phyloP scores from a whole-genome alignment of 2,329 filamentous ascomycete species.

The Alternaria solani region DNA sequence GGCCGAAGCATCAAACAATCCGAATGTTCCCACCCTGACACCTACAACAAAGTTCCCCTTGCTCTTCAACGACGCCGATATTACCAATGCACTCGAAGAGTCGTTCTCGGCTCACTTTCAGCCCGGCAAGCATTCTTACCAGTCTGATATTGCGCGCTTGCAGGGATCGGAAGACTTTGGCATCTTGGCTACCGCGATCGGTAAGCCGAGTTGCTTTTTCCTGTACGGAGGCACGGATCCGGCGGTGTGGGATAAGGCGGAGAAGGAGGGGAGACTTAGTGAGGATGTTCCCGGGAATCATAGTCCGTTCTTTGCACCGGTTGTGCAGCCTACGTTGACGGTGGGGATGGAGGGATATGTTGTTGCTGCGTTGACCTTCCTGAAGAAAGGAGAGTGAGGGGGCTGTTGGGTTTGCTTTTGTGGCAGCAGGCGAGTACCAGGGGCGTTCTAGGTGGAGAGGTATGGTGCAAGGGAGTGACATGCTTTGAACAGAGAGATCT shows the following conservation, averaged over 20 bases:
- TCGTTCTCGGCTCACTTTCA: constrained; percentile 59
- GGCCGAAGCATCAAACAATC: constrained; percentile 58
- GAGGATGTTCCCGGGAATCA: constrained; percentile 66
- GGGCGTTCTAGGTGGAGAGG: background rate
- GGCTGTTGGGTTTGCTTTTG: background rate
- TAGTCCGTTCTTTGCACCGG: constrained; percentile 66
- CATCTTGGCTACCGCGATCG: constrained; percentile 60
- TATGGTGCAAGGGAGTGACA: background rate
- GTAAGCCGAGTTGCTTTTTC: constrained; percentile 64
- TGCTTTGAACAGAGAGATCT: background rate
- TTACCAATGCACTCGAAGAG: constrained; percentile 54
- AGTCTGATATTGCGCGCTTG: constrained; percentile 53
- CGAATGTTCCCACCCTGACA: constrained; percentile 55
- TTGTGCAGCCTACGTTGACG: constrained; percentile 65
- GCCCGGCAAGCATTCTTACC: constrained; percentile 37
- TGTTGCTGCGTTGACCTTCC: constrained; percentile 60
- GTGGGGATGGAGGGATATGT: constrained; percentile 61
- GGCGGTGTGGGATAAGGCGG: constrained; percentile 59
- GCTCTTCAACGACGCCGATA: constrained; percentile 60
- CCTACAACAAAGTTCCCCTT: constrained; percentile 55
- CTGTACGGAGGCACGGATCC: constrained; percentile 63
- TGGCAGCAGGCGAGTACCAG: background rate
- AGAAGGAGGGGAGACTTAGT: constrained; percentile 55
- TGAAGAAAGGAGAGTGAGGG: constrained; percentile 32
- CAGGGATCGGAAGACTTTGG: constrained; percentile 67